These are phyloP conservation scores for Cydonia oblonga DNA, from an alignment of 331 rosid genomes.

Conservation along the genomic window DNA sequence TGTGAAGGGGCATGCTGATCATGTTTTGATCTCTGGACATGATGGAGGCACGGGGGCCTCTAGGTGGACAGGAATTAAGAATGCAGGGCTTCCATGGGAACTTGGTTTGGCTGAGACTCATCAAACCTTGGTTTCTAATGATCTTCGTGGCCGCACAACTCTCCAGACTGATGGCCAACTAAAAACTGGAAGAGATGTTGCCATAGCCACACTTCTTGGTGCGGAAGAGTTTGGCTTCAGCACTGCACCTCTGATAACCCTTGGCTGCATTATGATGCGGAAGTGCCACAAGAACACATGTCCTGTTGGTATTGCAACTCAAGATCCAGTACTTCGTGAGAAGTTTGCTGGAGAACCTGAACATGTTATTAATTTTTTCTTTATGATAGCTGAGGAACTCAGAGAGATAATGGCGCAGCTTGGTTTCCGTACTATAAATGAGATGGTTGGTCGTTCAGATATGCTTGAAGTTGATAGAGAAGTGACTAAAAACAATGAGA, in stretches of 20 bases:
- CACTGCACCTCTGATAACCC: slow-evolving; percentile 93
- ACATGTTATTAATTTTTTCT: slow-evolving; percentile 91
- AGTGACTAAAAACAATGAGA: slow-evolving; percentile 55
- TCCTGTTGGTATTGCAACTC: slow-evolving; percentile 94
- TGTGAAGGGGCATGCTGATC: slow-evolving; percentile 97
- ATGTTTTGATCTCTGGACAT: slow-evolving; percentile 87
- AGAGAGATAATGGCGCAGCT: slow-evolving; percentile 87
- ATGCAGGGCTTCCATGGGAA: slow-evolving; percentile 98
- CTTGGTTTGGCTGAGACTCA: slow-evolving; percentile 97
- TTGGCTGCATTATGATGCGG: slow-evolving; percentile 99
- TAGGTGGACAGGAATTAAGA: slow-evolving; percentile 98
- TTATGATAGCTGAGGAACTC: slow-evolving; percentile 92
- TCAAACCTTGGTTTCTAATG: slow-evolving; percentile 91
- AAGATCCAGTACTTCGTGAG: slow-evolving; percentile 92
- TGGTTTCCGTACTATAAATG: slow-evolving; percentile 67
- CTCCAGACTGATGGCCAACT: slow-evolving; percentile 97
- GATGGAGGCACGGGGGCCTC: slow-evolving; percentile 99
- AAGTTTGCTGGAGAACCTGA: slow-evolving; percentile 99
- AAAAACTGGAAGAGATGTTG: slow-evolving; percentile 96
- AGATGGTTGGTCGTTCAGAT: slow-evolving; percentile 93
- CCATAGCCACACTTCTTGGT: slow-evolving; percentile 93
- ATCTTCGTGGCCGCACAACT: slow-evolving; percentile 86
- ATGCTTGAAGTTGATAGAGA: slow-evolving; percentile 89
- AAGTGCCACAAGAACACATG: slow-evolving; percentile 97
- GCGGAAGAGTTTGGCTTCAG: slow-evolving; percentile 99